phyloP scores from a whole-genome alignment of 805 yeast genomes.

The Maudiozyma turicensis region DNA sequence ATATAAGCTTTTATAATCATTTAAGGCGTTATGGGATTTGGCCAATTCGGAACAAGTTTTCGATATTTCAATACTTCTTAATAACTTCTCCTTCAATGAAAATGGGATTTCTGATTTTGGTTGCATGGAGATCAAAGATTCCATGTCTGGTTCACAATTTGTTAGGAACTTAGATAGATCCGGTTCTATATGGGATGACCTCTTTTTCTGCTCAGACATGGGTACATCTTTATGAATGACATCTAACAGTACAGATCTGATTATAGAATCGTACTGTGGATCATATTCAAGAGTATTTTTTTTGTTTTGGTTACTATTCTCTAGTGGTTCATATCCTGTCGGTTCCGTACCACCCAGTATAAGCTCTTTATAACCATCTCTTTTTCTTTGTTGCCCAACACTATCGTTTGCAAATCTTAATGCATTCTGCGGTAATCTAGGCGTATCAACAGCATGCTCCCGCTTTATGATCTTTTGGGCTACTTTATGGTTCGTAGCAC shows the following conservation, averaged over 20 bases:
- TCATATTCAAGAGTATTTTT: not conserved
- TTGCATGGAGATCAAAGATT: not conserved
- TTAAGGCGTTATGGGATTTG: constrained; percentile 28
- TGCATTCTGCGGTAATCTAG: not conserved
- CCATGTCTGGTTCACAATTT: not conserved
- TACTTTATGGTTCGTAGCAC: not conserved
- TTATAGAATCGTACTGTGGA: not conserved
- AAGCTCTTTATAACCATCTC: no score
- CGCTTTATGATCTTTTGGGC: no score
- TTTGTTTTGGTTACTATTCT: not conserved
- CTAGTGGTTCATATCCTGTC: no score
- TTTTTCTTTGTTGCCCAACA: no score
- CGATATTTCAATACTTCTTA: constrained; percentile 48
- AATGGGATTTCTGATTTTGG: constrained; percentile 9
- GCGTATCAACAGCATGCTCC: not conserved
- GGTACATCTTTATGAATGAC: constrained; percentile 17
- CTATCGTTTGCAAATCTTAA: no score
- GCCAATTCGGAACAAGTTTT: constrained; percentile 39
- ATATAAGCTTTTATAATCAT: constrained; percentile 37
- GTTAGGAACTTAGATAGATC: not conserved
- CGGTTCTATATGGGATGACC: not conserved
- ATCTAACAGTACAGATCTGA: constrained; percentile 6
- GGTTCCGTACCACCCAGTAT: not conserved
- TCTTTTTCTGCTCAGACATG: constrained; percentile 15
- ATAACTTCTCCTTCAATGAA: constrained; percentile 30